Conservation (phyloP, 2,329 filamentous ascomycete species). For the Trichoderma lentiforme region DNA sequence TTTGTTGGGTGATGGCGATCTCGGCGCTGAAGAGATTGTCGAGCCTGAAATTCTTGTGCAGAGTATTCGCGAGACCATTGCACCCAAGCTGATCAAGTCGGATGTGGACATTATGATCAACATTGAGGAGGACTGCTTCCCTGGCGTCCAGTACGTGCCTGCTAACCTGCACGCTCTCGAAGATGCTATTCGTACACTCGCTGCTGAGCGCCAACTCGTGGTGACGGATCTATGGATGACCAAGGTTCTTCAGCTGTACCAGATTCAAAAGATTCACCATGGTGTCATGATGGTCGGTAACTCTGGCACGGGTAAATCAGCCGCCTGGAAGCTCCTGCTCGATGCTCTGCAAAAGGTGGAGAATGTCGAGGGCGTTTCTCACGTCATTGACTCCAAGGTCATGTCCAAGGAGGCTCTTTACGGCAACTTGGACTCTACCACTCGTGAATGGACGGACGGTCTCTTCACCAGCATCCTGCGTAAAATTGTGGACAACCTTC, state of each 20-base stretch:
- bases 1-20: slow-evolving; percentile 58
- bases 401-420: slow-evolving; percentile 99
- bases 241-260: slow-evolving; percentile 93
- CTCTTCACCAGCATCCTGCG: slow-evolving; percentile 96
- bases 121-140: slow-evolving; percentile 85
- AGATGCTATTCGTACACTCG: slow-evolving; percentile 76
- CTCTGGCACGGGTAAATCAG: slow-evolving; percentile 95
- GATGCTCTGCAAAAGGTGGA: slow-evolving; percentile 90
- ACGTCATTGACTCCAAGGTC: slow-evolving; percentile 98
- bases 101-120: slow-evolving; percentile 85
- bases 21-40: slow-evolving; percentile 67
- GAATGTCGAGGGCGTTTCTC: slow-evolving; percentile 86
- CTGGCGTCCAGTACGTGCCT: slow-evolving; percentile 87
- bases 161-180: slow-evolving; percentile 79
- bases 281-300: slow-evolving; percentile 99
- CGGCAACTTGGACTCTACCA: slow-evolving; percentile 92
- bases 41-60: slow-evolving; percentile 98
- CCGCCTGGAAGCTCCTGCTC: slow-evolving; percentile 88
- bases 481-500: slow-evolving; percentile 97
- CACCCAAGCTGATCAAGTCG: slow-evolving; percentile 88
- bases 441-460: slow-evolving; percentile 97
- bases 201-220: slow-evolving; percentile 79
- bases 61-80: slow-evolving; percentile 96
- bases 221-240: slow-evolving; percentile 96
- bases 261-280: slow-evolving; percentile 96